phyloP scores from a whole-genome alignment of 2,329 filamentous ascomycete genomes.

The Cadophora sp. region DNA sequence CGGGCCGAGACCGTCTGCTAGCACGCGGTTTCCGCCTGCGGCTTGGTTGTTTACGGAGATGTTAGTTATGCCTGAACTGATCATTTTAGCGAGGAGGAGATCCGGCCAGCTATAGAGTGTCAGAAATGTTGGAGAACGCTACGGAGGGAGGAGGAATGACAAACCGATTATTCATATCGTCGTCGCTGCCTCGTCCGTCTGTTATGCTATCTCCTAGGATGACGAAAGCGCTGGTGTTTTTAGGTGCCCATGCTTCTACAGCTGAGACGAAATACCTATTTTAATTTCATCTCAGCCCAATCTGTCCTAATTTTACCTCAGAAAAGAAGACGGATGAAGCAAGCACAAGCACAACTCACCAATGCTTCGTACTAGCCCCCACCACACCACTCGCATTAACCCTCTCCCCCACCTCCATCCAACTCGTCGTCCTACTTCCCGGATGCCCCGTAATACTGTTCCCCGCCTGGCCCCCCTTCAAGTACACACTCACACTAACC shows the following conservation, averaged over 20 bases:
- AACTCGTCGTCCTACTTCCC: slow-evolving; percentile 67
- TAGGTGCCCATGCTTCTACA: slow-evolving; percentile 61
- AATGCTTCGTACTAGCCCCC: slow-evolving; percentile 46
- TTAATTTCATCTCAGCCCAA: neutral
- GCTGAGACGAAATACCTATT: slow-evolving; percentile 64
- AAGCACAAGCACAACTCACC: too few relatives aligned
- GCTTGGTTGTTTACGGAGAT: slow-evolving; percentile 69
- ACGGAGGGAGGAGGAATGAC: neutral
- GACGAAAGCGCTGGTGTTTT: slow-evolving; percentile 51
- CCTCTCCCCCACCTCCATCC: slow-evolving; percentile 62
- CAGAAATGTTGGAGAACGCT: neutral
- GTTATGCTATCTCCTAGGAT: slow-evolving; percentile 72
- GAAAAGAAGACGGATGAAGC: too few relatives aligned
- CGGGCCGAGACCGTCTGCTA: slow-evolving; percentile 67
- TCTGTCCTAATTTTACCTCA: too few relatives aligned
- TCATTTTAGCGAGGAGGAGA: slow-evolving; percentile 58
- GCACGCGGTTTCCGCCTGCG: slow-evolving; percentile 69
- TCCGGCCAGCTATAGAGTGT: slow-evolving; percentile 58
- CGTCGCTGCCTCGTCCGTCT: slow-evolving; percentile 66
- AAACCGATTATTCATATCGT: slow-evolving; percentile 62
- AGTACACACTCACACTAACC: slow-evolving; percentile 65
- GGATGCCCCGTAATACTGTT: slow-evolving; percentile 68
- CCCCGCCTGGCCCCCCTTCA: slow-evolving; percentile 60
- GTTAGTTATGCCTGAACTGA: slow-evolving; percentile 51
- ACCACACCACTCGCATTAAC: slow-evolving; percentile 54